phyloP scores from a whole-genome alignment of 1,284 basidiomycete species.

The Afroboletus lepidellus region DNA sequence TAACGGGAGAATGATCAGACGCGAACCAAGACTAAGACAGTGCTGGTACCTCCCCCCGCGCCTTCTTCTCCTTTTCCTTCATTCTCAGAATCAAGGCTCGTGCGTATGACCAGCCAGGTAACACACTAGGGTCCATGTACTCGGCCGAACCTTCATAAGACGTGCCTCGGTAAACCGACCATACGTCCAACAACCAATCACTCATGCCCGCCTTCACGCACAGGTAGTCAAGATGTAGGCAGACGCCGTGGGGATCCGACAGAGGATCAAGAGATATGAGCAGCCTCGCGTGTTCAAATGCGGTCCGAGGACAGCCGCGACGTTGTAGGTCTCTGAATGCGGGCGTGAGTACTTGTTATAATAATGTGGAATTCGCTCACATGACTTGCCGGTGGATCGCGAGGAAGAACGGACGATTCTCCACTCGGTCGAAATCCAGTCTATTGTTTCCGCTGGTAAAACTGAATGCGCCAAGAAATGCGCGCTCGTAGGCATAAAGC shows the following conservation, averaged over 20 bases:
- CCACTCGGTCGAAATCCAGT: conserved; percentile 82
- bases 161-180: conserved; percentile 37
- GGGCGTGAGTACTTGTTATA: conserved; percentile 10
- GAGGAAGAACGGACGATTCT: conserved; percentile 84
- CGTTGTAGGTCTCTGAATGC: conserved; percentile 69
- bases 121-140: conserved; percentile 52
- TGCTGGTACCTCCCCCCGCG: conserved; percentile 40
- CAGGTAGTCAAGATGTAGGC: conserved; percentile 83
- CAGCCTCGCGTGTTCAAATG: conserved; percentile 85
- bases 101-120: conserved; percentile 83
- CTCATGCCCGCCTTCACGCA: conserved; percentile 78
- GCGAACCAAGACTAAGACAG: neutral
- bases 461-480: conserved; percentile 81
- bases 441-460: conserved; percentile 77
- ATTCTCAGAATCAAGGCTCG: conserved; percentile 70
- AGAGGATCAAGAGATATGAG: conserved; percentile 80
- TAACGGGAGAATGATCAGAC: conserved; percentile 10
- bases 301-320: conserved; percentile 83
- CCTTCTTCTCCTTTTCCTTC: conserved; percentile 51
- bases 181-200: conserved; percentile 76
- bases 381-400: conserved; percentile 76
- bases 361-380: no score
- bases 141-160: conserved; percentile 19
- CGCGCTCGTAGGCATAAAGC: conserved; percentile 85
- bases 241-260: conserved; percentile 81